Percentiles rank a stretch among this genome's conserved stretches.
phyloP scores from a whole-genome alignment of 1,284 basidiomycete genomes.

The Puccinia sorghi region DNA sequence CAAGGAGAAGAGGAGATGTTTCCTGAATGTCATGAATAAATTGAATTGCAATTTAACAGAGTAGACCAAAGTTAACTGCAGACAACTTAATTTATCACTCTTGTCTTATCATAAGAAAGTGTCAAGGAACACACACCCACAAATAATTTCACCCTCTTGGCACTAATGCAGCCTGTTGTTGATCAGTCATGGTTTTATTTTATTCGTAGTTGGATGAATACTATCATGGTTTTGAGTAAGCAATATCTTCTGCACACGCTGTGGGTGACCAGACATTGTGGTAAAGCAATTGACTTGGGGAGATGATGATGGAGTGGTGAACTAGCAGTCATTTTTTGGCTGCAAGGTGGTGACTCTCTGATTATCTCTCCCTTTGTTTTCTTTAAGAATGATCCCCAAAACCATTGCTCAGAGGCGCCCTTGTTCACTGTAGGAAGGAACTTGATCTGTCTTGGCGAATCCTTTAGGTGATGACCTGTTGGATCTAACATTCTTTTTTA shows the following conservation, averaged over 20 bases:
- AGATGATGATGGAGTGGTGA: not conserved
- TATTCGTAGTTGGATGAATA: not conserved
- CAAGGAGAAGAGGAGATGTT: not conserved
- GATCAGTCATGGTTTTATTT: not conserved
- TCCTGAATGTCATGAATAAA: not conserved
- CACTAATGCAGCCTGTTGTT: constrained; percentile 9
- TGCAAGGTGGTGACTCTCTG: not conserved
- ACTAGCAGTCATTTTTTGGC: not conserved
- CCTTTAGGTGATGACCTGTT: constrained; percentile 42
- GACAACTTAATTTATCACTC: not conserved
- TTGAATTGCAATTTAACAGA: not conserved
- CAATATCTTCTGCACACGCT: constrained; percentile 31
- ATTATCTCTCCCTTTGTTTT: not conserved
- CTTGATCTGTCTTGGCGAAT: constrained; percentile 41
- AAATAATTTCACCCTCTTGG: constrained; percentile 42
- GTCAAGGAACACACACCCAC: not conserved
- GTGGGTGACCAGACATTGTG: constrained; percentile 43
- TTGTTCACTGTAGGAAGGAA: constrained; percentile 45
- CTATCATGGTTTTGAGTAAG: not conserved
- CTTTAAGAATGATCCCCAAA: constrained; percentile 12
- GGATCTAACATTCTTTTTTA: constrained; percentile 25
- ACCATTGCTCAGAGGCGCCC: constrained; percentile 43
- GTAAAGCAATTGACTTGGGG: constrained; percentile 5
- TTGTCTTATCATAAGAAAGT: not conserved
- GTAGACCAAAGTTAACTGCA: not conserved